Evolutionary conservation across 371 early-diverging fungal species (phyloP).

Genomic region (Mycotypha africana): DNA sequence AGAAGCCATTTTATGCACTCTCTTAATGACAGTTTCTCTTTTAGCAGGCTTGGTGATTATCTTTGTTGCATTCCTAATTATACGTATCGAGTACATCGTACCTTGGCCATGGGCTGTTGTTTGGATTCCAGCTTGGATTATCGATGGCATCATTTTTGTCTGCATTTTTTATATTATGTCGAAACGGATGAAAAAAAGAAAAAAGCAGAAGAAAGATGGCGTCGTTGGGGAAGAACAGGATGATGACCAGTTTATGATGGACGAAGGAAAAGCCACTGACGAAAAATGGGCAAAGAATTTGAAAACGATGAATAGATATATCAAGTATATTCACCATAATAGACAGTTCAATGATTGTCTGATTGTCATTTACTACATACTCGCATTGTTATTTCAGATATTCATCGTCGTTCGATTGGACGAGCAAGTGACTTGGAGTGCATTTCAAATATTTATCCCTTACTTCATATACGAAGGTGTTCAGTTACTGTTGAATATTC

Average conservation of each 20-base stretch:
- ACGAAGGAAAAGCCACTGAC: background rate
- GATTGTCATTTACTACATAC: constrained; percentile 13
- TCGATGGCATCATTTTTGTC: constrained; percentile 42
- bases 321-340: too few species aligned
- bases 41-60: constrained; percentile 61
- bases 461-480: constrained; percentile 62
- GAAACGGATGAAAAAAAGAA: too few species aligned
- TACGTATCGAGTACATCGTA: constrained; percentile 66
- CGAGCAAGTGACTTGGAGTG: constrained; percentile 43
- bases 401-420: constrained; percentile 51
- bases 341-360: too few species aligned
- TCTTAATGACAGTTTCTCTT: constrained; percentile 52
- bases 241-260: background rate
- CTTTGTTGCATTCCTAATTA: constrained; percentile 72
- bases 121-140: constrained; percentile 79
- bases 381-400: constrained; percentile 45
- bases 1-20: constrained; percentile 63
- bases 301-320: constrained; percentile 16
- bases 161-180: background rate
- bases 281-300: background rate
- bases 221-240: background rate
- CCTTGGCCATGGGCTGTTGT: constrained; percentile 70
- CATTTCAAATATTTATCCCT: constrained; percentile 63
- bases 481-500: constrained; percentile 28
- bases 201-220: background rate